Percentiles rank a stretch among this genome's conserved stretches.
Evolutionary conservation across 306 rosid genomes (phyloP).

Genomic region (Psophocarpus tetragonolobus): DNA sequence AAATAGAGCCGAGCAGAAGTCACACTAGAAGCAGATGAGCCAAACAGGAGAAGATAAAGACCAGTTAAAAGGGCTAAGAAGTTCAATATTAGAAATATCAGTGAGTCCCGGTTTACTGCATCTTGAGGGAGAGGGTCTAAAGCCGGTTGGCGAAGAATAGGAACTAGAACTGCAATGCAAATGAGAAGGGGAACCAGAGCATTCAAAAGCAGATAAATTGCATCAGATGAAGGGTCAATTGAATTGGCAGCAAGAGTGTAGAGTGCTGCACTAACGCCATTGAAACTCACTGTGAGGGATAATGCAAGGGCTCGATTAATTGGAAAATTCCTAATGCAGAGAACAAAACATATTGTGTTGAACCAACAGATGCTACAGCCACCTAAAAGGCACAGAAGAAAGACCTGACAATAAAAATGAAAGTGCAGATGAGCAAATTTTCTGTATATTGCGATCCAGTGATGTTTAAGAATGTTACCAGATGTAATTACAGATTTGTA

Average conservation of each 20-base stretch:
- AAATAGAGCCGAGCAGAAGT: constrained; percentile 52
- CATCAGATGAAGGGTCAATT: constrained; percentile 61
- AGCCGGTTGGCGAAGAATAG: constrained; percentile 77
- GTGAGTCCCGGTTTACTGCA: constrained; percentile 65
- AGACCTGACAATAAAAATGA: constrained; percentile 57
- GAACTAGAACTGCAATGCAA: constrained; percentile 57
- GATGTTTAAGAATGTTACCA: constrained; percentile 21
- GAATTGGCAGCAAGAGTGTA: constrained; percentile 82
- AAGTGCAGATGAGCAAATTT: constrained; percentile 3
- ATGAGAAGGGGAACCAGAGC: constrained; percentile 72
- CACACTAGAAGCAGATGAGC: constrained; percentile 46
- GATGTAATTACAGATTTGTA: constrained; percentile 4
- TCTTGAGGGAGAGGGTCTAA: constrained; percentile 64
- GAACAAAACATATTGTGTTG: constrained; percentile 93
- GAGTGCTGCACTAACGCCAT: constrained; percentile 92
- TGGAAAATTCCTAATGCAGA: constrained; percentile 87
- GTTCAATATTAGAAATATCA: constrained; percentile 67
- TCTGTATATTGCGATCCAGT: background rate
- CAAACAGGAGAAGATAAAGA: constrained; percentile 75
- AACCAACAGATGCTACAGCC: constrained; percentile 98
- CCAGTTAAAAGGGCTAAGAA: constrained; percentile 77
- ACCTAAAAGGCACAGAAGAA: constrained; percentile 71
- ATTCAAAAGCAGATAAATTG: constrained; percentile 74
- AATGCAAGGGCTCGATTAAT: constrained; percentile 74
- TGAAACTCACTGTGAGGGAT: constrained; percentile 92